phyloP scores from a whole-genome alignment of 495 filamentous ascomycete genomes.

The Talaromyces proteolyticus region DNA sequence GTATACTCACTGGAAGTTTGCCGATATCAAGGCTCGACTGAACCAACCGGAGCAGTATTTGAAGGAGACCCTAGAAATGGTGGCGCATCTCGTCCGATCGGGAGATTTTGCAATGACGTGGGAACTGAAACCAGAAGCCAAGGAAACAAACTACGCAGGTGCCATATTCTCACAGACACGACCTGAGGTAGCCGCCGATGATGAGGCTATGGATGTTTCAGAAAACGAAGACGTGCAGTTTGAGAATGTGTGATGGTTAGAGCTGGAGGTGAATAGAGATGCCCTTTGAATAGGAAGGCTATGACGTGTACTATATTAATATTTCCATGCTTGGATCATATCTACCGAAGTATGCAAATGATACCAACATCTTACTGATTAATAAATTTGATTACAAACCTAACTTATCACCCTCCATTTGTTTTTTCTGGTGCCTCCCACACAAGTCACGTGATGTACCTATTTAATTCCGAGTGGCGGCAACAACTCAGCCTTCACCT shows the following conservation, averaged over 20 bases:
- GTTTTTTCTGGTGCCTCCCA: too few relatives aligned
- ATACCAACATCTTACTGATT: too few relatives aligned
- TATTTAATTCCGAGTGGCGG: too few relatives aligned
- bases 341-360: too few relatives aligned
- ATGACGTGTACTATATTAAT: too few relatives aligned
- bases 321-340: too few relatives aligned
- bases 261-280: too few relatives aligned
- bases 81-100: constrained; percentile 72
- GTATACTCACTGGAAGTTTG: constrained; percentile 88
- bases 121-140: constrained; percentile 70
- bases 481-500: constrained; percentile 2
- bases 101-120: constrained; percentile 81
- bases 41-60: constrained; percentile 89
- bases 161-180: constrained; percentile 28
- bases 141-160: constrained; percentile 45
- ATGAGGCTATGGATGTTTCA: constrained; percentile 39
- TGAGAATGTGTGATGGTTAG: constrained; percentile 54
- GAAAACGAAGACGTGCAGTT: constrained; percentile 72
- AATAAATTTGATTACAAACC: too few relatives aligned
- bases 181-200: too few relatives aligned
- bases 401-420: too few relatives aligned
- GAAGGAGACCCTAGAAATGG: constrained; percentile 72
- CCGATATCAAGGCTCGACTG: constrained; percentile 62
- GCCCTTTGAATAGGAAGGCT: too few relatives aligned
- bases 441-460: too few relatives aligned